Conservation (phyloP, 2,329 filamentous ascomycete genomes). For the Nannizziopsis barbatae region DNA sequence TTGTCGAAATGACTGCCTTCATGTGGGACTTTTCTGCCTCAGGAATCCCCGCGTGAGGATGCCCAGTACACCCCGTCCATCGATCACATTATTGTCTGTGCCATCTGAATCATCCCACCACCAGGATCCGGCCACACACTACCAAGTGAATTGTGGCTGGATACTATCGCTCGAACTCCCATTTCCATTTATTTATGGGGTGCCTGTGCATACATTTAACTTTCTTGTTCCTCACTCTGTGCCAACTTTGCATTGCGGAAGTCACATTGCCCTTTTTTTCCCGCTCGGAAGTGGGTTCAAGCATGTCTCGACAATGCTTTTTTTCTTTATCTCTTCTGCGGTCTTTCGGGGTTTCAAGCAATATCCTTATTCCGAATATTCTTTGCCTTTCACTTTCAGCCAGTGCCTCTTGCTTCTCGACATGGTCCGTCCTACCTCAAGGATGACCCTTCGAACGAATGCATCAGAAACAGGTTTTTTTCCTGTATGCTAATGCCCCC, state of each 20-base stretch:
- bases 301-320: background rate
- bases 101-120: constrained; percentile 10
- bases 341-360: background rate
- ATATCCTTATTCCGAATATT: background rate
- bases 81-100: constrained; percentile 8
- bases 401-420: background rate
- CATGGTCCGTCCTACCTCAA: background rate
- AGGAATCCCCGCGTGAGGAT: background rate
- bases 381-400: background rate
- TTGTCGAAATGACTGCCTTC: background rate
- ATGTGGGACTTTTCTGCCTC: constrained; percentile 2
- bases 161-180: background rate
- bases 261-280: constrained; percentile 6
- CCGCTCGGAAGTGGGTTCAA: background rate
- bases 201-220: background rate
- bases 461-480: background rate
- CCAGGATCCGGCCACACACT: background rate
- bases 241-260: constrained; percentile 8
- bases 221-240: constrained; percentile 6
- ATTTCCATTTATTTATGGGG: background rate
- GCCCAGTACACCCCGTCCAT: background rate
- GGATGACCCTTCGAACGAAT: background rate
- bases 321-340: background rate
- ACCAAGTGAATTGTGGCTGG: too few relatives aligned
- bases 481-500: background rate